Evolutionary conservation across 352 stramenopile genomes (phyloP).

Genomic region (Pythium rhizo-oryzae): DNA sequence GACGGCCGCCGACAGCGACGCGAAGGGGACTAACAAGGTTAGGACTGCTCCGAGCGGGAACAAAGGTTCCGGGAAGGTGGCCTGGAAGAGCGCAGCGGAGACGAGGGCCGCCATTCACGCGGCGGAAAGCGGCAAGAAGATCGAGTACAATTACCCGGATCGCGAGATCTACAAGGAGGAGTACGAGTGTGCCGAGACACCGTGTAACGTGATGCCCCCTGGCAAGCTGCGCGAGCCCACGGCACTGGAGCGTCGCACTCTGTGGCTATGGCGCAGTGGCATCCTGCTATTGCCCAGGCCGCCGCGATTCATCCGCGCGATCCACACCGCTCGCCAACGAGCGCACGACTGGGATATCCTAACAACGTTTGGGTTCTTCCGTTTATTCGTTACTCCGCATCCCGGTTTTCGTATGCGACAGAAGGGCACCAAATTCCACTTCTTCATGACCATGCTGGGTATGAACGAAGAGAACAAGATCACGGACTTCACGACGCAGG

Average conservation of each 20-base stretch:
- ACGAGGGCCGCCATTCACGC: not conserved
- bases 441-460: not conserved
- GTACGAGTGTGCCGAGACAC: not conserved
- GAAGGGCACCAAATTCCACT: not conserved
- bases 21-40: no score
- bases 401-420: not conserved
- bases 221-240: not conserved
- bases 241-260: not conserved
- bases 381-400: not conserved
- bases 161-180: not conserved
- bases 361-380: not conserved
- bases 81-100: not conserved
- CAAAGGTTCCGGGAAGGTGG: no score
- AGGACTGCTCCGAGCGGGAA: no score
- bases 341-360: not conserved
- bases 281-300: not conserved
- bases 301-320: not conserved
- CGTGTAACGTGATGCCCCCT: not conserved
- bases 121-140: not conserved
- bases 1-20: no score
- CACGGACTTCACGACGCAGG: not conserved
- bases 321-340: not conserved
- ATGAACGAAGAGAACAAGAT: not conserved
- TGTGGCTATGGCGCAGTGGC: not conserved
- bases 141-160: not conserved